Conservation (phyloP, 192 early-diverging fungal species). For the Coemansia sp. region DNA sequence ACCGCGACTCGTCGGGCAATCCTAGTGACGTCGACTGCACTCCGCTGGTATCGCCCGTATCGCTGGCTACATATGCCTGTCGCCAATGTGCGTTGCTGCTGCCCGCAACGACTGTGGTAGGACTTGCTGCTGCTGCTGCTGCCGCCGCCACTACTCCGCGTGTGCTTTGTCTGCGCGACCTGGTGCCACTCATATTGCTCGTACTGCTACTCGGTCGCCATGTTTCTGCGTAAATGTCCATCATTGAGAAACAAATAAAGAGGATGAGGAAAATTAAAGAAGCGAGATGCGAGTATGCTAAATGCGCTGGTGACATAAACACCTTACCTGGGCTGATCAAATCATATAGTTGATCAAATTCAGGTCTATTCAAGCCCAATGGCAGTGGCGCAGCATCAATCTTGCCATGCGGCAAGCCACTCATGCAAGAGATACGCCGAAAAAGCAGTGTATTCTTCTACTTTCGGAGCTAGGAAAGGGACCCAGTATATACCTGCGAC, state of each 20-base stretch:
- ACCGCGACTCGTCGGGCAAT: constrained; percentile 48
- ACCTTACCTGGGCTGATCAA: too few relatives aligned
- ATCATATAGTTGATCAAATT: background rate
- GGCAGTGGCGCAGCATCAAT: too few relatives aligned
- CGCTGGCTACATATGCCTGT: constrained; percentile 43
- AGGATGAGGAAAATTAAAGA: background rate
- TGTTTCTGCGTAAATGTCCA: constrained; percentile 17
- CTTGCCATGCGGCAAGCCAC: background rate
- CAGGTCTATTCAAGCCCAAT: too few relatives aligned
- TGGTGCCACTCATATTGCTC: constrained; percentile 27
- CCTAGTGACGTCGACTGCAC: constrained; percentile 52
- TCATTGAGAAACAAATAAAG: constrained; percentile 7
- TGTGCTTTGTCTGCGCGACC: constrained; percentile 50
- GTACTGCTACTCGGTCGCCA: constrained; percentile 25
- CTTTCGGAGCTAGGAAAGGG: too few relatives aligned
- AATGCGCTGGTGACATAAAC: background rate
- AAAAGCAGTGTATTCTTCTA: background rate
- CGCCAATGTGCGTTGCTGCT: constrained; percentile 35
- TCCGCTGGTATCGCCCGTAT: constrained; percentile 40
- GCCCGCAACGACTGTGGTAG: constrained; percentile 4
- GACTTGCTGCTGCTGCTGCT: background rate
- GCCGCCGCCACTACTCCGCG: constrained; percentile 15
- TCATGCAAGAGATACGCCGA: background rate
- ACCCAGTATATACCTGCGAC: too few relatives aligned
- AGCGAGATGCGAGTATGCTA: background rate